phyloP scores from a whole-genome alignment of 2,329 filamentous ascomycete genomes.

The Curvularia lunata region DNA sequence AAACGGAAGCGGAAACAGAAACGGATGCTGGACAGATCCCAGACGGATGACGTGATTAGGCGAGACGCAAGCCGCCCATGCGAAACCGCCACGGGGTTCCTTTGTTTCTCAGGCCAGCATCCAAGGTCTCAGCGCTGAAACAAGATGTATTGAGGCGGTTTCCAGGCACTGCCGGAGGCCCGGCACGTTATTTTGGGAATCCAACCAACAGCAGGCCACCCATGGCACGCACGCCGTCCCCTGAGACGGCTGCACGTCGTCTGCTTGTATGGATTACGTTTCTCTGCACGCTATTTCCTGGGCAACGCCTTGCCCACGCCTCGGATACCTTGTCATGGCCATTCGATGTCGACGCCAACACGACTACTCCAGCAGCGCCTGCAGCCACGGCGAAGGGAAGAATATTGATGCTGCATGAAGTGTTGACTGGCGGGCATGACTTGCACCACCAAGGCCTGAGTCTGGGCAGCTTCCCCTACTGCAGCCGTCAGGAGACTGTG shows the following conservation, averaged over 20 bases:
- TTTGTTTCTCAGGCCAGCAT: slow-evolving; percentile 2
- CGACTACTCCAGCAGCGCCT: too few species aligned
- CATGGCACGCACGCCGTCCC: background rate
- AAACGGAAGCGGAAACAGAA: background rate
- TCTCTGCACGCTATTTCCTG: background rate
- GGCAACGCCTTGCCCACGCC: background rate
- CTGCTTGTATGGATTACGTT: background rate
- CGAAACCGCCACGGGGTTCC: background rate
- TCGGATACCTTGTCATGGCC: background rate
- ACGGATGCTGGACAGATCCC: background rate
- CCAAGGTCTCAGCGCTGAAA: slow-evolving; percentile 1
- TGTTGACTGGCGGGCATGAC: background rate
- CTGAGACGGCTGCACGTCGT: background rate
- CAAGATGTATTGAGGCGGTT: background rate
- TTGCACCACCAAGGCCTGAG: background rate
- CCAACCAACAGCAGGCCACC: background rate
- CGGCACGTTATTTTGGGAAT: background rate
- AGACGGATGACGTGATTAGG: slow-evolving; percentile 1
- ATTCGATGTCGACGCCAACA: background rate
- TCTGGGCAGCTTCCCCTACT: background rate
- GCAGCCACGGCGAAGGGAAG: background rate
- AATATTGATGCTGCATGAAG: background rate
- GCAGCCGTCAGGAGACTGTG: background rate
- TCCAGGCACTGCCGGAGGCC: background rate
- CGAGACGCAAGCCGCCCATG: slow-evolving; percentile 1